Percentiles rank a stretch among this genome's conserved stretches.
Conservation (phyloP, 768 basidiomycete genomes). For the Chiua virens region DNA sequence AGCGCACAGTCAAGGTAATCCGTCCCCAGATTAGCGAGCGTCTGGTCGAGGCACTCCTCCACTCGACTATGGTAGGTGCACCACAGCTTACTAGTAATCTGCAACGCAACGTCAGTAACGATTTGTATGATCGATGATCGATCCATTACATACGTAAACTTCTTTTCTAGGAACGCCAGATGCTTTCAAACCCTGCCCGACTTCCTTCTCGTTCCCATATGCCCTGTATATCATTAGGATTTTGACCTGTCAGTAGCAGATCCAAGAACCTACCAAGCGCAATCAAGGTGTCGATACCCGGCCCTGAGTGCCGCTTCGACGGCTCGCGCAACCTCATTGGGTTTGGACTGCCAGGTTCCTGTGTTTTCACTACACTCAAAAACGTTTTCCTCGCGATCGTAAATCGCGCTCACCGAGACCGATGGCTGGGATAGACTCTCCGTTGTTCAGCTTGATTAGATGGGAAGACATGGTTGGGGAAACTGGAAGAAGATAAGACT, state of each 20-base stretch:
- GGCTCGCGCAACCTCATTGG: conserved; percentile 69
- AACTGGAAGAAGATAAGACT: background rate
- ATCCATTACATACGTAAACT: conserved; percentile 49
- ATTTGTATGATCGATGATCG: background rate
- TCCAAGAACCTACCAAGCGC: conserved; percentile 45
- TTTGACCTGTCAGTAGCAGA: conserved; percentile 17
- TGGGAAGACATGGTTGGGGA: conserved; percentile 37
- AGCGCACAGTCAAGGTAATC: conserved; percentile 80
- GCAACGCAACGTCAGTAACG: background rate
- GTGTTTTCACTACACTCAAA: background rate
- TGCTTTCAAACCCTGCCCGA: conserved; percentile 75
- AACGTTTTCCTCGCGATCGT: conserved; percentile 4
- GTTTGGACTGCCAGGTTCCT: conserved; percentile 83
- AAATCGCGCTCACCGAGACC: conserved; percentile 52
- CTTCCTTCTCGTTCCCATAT: conserved; percentile 79
- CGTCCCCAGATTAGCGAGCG: conserved; percentile 74
- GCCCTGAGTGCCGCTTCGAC: conserved; percentile 74
- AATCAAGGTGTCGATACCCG: conserved; percentile 79
- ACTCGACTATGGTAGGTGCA: conserved; percentile 67
- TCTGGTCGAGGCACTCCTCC: conserved; percentile 71
- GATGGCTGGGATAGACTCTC: conserved; percentile 51
- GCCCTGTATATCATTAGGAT: conserved; percentile 37
- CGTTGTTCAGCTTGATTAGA: conserved; percentile 62
- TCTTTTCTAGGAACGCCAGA: conserved; percentile 78
- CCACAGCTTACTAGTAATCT: conserved; percentile 77